Percentiles rank a stretch among this genome's conserved stretches.
phyloP scores from a whole-genome alignment of 495 filamentous ascomycete genomes.

The Cudoniella acicularis region DNA sequence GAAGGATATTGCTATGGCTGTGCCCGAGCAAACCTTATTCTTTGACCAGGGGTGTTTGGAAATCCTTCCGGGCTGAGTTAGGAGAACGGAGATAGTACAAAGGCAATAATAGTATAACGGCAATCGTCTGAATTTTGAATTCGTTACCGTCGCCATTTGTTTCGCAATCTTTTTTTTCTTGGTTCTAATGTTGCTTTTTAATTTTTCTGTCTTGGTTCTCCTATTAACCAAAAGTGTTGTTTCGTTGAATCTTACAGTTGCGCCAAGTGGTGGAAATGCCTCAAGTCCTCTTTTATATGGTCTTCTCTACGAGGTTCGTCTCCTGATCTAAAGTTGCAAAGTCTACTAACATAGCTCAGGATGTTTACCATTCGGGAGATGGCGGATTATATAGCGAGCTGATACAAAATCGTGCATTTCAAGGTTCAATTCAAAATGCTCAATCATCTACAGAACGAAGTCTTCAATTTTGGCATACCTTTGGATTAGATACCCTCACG shows the following conservation, averaged over 20 bases:
- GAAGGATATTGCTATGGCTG: neutral
- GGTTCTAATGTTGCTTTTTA: neutral
- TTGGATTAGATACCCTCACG: slow-evolving; percentile 37
- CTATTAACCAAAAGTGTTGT: neutral
- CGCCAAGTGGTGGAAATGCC: slow-evolving; percentile 43
- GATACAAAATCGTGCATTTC: slow-evolving; percentile 56
- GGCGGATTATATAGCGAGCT: slow-evolving; percentile 58
- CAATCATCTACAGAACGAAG: slow-evolving; percentile 27
- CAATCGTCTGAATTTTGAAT: neutral
- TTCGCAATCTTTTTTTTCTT: neutral
- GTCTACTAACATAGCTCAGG: slow-evolving; percentile 21
- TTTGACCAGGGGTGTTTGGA: neutral
- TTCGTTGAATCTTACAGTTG: slow-evolving; percentile 31
- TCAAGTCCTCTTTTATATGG: slow-evolving; percentile 52
- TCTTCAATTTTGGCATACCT: slow-evolving; percentile 11
- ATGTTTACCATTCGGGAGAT: slow-evolving; percentile 34
- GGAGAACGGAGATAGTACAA: neutral
- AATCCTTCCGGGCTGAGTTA: neutral
- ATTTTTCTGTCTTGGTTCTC: neutral
- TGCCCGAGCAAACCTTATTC: neutral
- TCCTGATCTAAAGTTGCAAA: neutral
- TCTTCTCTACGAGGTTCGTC: slow-evolving; percentile 51
- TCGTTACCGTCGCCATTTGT: neutral
- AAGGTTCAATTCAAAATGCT: slow-evolving; percentile 41
- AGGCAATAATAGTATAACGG: neutral